These are phyloP conservation scores for Cyberlindnera sargentensis DNA, from an alignment of 805 yeast species.

Conservation along the genomic window DNA sequence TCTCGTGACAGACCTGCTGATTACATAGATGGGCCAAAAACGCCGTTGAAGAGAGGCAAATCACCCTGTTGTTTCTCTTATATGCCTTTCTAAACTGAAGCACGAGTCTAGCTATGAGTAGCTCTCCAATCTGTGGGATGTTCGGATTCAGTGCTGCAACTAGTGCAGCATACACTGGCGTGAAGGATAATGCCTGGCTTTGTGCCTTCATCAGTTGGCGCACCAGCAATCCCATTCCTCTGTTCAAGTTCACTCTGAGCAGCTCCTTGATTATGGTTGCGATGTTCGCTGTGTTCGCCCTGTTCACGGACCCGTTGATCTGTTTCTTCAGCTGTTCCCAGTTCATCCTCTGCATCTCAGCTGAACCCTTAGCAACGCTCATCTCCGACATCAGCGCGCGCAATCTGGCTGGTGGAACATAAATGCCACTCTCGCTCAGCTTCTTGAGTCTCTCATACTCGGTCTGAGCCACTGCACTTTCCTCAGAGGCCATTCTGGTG, in stretches of 20 bases:
- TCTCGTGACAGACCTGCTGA: slow-evolving; percentile 52
- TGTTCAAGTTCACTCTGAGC: slow-evolving; percentile 47
- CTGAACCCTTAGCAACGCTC: slow-evolving; percentile 23
- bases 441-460: slow-evolving; percentile 31
- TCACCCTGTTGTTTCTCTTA: slow-evolving; percentile 36
- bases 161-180: slow-evolving; percentile 51
- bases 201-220: slow-evolving; percentile 51
- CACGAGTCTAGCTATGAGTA: slow-evolving; percentile 45
- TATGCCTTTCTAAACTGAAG: slow-evolving; percentile 51
- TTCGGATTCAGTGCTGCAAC: slow-evolving; percentile 56
- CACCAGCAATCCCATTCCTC: slow-evolving; percentile 59
- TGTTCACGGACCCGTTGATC: slow-evolving; percentile 43
- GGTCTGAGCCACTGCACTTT: slow-evolving; percentile 16
- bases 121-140: slow-evolving; percentile 61
- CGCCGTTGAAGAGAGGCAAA: slow-evolving; percentile 35
- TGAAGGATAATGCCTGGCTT: slow-evolving; percentile 30
- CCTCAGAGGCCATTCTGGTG: neutral
- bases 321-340: slow-evolving; percentile 50
- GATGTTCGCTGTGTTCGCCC: slow-evolving; percentile 39
- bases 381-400: slow-evolving; percentile 34
- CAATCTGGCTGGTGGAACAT: slow-evolving; percentile 49
- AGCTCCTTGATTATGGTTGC: slow-evolving; percentile 41
- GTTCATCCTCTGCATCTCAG: slow-evolving; percentile 41
- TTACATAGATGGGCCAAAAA: slow-evolving; percentile 61
- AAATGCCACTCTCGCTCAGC: slow-evolving; percentile 37